phyloP scores from a whole-genome alignment of 805 yeast species.

The Teunomyces atbi region DNA sequence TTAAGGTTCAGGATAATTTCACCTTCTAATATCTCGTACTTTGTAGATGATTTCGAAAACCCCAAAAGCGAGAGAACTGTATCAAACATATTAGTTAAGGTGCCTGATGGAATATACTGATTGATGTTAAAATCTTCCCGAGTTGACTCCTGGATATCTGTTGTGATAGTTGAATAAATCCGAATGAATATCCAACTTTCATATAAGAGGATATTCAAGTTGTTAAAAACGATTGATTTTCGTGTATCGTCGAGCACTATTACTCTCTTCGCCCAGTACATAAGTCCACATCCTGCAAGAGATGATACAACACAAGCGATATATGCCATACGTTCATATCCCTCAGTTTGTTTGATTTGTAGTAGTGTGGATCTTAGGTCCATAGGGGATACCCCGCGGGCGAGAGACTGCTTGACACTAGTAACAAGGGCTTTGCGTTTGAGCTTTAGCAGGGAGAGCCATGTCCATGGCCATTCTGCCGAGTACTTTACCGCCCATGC shows the following conservation, averaged over 20 bases:
- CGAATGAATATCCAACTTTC: conserved; percentile 32
- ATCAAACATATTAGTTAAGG: neutral
- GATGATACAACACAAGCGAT: conserved; percentile 26
- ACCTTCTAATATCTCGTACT: conserved; percentile 1
- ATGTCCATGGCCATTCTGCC: conserved; percentile 44
- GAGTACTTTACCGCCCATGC: conserved; percentile 33
- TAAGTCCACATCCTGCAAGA: conserved; percentile 22
- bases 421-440: conserved; percentile 15
- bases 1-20: conserved; percentile 4
- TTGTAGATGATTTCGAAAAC: neutral
- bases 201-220: conserved; percentile 36
- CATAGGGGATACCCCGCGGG: neutral
- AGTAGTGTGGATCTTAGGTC: conserved; percentile 2
- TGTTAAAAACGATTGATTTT: conserved; percentile 28
- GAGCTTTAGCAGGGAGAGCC: conserved; percentile 28
- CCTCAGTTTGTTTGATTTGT: conserved; percentile 10
- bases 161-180: conserved; percentile 17
- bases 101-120: neutral
- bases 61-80: neutral
- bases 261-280: conserved; percentile 27
- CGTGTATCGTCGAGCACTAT: conserved; percentile 25
- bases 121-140: neutral
- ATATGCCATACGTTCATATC: conserved; percentile 21
- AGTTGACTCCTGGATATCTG: neutral
- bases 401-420: conserved; percentile 12